These are phyloP conservation scores for Solanum hybrid DNA, from an alignment of 305 asterid species.

Conservation along the genomic window DNA sequence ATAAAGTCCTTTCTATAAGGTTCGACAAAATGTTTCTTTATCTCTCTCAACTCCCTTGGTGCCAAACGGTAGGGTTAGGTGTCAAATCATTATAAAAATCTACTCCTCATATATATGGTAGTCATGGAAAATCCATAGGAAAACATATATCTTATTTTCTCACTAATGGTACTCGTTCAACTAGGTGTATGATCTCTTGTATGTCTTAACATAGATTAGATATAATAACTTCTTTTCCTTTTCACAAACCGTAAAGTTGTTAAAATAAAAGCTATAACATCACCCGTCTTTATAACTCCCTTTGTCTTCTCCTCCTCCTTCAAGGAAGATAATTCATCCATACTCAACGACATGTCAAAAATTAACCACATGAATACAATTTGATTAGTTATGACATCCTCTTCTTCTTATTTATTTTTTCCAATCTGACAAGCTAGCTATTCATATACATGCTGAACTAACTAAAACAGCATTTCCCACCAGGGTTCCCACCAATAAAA, in stretches of 20 bases:
- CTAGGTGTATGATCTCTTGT: neutral
- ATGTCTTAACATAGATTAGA: neutral
- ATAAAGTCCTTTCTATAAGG: neutral
- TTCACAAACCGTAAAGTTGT: neutral
- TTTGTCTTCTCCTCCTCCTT: neutral
- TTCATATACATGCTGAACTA: too few relatives aligned
- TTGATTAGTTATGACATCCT: too few relatives aligned
- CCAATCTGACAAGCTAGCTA: too few relatives aligned
- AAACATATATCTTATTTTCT: neutral
- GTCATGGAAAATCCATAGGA: neutral
- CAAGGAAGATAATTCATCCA: too few relatives aligned
- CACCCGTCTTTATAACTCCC: neutral
- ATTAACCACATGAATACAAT: too few relatives aligned
- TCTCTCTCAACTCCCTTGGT: neutral
- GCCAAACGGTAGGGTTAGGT: neutral
- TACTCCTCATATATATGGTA: neutral
- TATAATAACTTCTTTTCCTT: too few relatives aligned
- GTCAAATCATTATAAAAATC: neutral
- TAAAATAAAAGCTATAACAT: too few relatives aligned
- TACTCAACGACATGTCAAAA: too few relatives aligned
- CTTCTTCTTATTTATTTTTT: too few relatives aligned
- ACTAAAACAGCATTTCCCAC: too few relatives aligned
- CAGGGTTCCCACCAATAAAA: too few relatives aligned
- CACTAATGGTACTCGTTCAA: neutral
- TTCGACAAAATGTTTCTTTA: neutral